These are phyloP conservation scores for Citrus medica DNA, from an alignment of 345 rosid species.

Conservation along the genomic window DNA sequence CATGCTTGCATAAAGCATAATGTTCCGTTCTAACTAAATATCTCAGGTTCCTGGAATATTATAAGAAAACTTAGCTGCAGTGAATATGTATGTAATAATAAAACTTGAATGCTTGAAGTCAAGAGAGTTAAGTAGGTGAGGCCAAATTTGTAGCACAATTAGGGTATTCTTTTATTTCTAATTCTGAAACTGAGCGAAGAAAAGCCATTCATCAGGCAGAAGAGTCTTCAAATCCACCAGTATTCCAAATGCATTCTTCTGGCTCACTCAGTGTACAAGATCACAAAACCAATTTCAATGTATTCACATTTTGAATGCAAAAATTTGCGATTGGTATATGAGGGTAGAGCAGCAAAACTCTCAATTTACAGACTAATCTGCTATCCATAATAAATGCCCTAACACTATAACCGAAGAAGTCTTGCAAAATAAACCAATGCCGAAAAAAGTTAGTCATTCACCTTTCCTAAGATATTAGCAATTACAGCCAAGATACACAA, in stretches of 20 bases:
- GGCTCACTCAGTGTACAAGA: neutral
- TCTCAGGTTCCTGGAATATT: neutral
- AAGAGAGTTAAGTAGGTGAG: neutral
- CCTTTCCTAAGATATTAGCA: neutral
- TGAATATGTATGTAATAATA: neutral
- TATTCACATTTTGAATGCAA: neutral
- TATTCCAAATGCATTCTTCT: neutral
- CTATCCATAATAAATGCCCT: neutral
- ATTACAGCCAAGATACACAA: neutral
- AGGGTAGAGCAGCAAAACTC: neutral
- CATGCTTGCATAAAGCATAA: neutral
- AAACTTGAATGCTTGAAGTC: neutral
- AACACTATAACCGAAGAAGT: neutral
- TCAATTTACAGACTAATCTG: neutral
- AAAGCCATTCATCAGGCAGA: neutral
- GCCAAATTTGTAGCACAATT: neutral
- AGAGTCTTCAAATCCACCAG: neutral
- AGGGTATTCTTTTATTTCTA: neutral
- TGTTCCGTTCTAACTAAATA: neutral
- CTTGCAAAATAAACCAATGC: neutral
- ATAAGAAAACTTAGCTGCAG: neutral
- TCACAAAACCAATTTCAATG: neutral
- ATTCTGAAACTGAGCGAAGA: neutral
- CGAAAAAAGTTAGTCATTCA: neutral
- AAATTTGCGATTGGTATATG: neutral